phyloP scores from a whole-genome alignment of 345 rosid genomes.

The Anastatica hierochuntica region DNA sequence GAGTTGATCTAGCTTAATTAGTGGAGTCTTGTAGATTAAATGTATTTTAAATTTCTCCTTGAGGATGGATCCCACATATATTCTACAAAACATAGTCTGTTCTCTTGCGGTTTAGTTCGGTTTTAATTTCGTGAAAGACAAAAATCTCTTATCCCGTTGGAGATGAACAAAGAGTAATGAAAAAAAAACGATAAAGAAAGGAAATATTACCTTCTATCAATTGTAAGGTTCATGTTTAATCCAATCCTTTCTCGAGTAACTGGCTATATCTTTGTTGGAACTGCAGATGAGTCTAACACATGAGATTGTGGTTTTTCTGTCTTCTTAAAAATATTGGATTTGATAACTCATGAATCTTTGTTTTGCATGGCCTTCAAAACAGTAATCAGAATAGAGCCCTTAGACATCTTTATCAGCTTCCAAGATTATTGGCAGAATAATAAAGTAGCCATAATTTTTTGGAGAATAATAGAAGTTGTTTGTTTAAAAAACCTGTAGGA shows the following conservation, averaged over 20 bases:
- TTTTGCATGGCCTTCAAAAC: constrained; percentile 18
- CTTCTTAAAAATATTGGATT: constrained; percentile 31
- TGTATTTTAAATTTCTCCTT: too few relatives aligned
- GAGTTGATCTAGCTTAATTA: too few relatives aligned
- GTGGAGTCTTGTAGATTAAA: too few relatives aligned
- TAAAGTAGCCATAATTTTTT: not conserved
- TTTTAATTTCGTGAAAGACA: too few relatives aligned
- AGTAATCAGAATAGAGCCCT: constrained; percentile 5
- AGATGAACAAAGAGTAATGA: not conserved
- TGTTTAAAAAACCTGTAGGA: constrained; percentile 36
- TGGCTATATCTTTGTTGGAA: constrained; percentile 23
- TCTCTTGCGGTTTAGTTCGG: constrained; percentile 14
- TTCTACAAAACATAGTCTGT: too few relatives aligned
- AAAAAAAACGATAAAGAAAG: not conserved
- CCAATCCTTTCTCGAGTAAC: constrained; percentile 21
- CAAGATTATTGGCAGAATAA: not conserved
- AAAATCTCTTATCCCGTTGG: too few relatives aligned
- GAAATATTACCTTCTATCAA: constrained; percentile 5
- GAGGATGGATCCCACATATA: too few relatives aligned
- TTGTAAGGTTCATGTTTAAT: constrained; percentile 13
- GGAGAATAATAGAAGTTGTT: not conserved
- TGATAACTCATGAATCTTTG: constrained; percentile 31
- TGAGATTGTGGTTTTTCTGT: constrained; percentile 16
- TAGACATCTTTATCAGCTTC: not conserved
- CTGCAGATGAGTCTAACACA: constrained; percentile 12